Conservation (phyloP, 2,329 filamentous ascomycete genomes). For the Apiospora arundinis region DNA sequence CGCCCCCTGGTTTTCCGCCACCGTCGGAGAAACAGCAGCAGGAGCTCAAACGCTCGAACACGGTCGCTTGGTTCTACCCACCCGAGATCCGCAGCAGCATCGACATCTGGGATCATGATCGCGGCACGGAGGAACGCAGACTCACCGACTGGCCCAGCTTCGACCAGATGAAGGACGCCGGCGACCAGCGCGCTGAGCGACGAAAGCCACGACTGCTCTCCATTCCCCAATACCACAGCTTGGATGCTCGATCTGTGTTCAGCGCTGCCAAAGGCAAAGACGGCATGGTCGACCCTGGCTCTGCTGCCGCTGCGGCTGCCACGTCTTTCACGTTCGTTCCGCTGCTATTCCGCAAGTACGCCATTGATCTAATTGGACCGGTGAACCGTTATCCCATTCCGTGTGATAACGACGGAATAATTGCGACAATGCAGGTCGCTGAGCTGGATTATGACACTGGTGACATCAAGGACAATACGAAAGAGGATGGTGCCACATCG, state of each 20-base stretch:
- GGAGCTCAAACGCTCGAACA: not conserved
- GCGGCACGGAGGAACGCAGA: not conserved
- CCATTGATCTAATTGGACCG: not conserved
- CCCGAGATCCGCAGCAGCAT: not conserved
- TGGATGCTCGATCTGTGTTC: not conserved
- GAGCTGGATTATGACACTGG: not conserved
- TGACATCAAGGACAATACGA: no score
- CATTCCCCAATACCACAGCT: not conserved
- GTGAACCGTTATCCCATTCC: not conserved
- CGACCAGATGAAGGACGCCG: not conserved
- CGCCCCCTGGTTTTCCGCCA: no score
- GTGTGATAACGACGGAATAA: not conserved
- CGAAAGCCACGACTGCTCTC: not conserved
- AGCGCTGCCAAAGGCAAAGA: not conserved
- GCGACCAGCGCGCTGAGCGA: not conserved
- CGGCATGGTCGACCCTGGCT: not conserved
- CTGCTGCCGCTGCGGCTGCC: not conserved
- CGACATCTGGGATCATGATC: not conserved
- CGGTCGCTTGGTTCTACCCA: not conserved
- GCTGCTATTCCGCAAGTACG: not conserved
- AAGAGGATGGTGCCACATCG: no score
- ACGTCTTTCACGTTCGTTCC: not conserved
- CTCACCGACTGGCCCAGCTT: not conserved
- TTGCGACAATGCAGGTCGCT: not conserved
- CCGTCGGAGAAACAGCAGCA: no score